Conservation (phyloP, 805 yeast species). For the Candida succiphila region DNA sequence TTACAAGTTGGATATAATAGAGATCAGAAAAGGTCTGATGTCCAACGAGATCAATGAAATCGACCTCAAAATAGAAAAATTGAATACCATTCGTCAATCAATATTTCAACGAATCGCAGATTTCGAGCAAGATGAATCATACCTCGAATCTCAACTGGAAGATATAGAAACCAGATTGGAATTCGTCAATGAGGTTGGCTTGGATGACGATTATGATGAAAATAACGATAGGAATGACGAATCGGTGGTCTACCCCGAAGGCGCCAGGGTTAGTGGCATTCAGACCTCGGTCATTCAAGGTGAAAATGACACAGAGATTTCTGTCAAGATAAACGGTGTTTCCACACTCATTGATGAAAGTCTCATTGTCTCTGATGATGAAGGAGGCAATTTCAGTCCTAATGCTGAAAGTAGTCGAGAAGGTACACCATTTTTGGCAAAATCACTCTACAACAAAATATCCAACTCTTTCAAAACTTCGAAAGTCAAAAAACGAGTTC, state of each 20-base stretch:
- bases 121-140: slow-evolving; percentile 52
- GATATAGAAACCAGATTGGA: slow-evolving; percentile 34
- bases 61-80: slow-evolving; percentile 43
- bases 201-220: slow-evolving; percentile 15
- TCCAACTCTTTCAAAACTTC: slow-evolving; percentile 18
- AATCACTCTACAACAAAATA: slow-evolving; percentile 35
- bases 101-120: slow-evolving; percentile 50
- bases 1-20: slow-evolving; percentile 42
- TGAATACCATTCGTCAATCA: slow-evolving; percentile 39
- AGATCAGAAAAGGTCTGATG: slow-evolving; percentile 55
- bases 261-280: slow-evolving; percentile 2
- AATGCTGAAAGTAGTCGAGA: no score
- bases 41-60: slow-evolving; percentile 56
- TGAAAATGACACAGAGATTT: slow-evolving; percentile 4
- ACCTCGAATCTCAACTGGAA: slow-evolving; percentile 36
- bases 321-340: neutral
- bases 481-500: slow-evolving; percentile 10
- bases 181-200: slow-evolving; percentile 28
- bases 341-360: slow-evolving; percentile 2
- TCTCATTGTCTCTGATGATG: slow-evolving; percentile 8
- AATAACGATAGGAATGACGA: slow-evolving; percentile 5
- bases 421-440: slow-evolving; percentile 25
- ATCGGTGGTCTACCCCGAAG: slow-evolving; percentile 2
- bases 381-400: slow-evolving; percentile 8
- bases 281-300: slow-evolving; percentile 3